A percentile compares a stretch with the other conserved stretches of the same genome.
Evolutionary conservation across 306 rosid genomes (phyloP).

Genomic region (Neltuma alba): DNA sequence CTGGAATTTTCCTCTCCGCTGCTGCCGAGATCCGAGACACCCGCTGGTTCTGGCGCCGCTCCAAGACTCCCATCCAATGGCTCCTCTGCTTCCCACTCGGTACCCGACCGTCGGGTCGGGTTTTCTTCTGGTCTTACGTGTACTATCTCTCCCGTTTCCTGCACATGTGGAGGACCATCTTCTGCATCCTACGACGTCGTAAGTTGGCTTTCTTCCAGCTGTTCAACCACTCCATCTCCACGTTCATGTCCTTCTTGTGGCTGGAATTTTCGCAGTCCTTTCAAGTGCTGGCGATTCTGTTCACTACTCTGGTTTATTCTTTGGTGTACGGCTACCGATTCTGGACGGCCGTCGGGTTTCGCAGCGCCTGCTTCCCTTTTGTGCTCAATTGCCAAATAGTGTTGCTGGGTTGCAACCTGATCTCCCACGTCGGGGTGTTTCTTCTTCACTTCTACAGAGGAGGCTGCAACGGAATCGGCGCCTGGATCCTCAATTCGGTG

Average conservation of each 20-base stretch:
- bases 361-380: conserved; percentile 59
- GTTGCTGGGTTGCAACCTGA: conserved; percentile 65
- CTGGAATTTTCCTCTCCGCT: conserved; percentile 74
- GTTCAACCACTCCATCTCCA: conserved; percentile 68
- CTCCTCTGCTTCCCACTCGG: conserved; percentile 93
- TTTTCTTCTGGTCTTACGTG: conserved; percentile 93
- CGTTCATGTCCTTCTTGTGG: conserved; percentile 69
- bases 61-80: conserved; percentile 87
- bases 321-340: conserved; percentile 70
- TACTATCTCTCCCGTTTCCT: conserved; percentile 74
- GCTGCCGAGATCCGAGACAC: conserved; percentile 83
- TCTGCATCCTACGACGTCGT: conserved; percentile 65
- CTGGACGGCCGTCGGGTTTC: conserved; percentile 71
- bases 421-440: conserved; percentile 74
- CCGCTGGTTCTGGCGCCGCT: conserved; percentile 87
- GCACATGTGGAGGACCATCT: conserved; percentile 71
- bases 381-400: conserved; percentile 66
- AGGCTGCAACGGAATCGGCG: conserved; percentile 88
- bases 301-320: conserved; percentile 60
- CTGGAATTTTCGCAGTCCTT: conserved; percentile 85
- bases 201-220: conserved; percentile 55
- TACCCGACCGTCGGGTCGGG: conserved; percentile 87
- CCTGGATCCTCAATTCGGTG: conserved; percentile 76
- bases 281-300: conserved; percentile 79
- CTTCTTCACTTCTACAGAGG: conserved; percentile 67